These are phyloP conservation scores for Ceratobasidium sp. DNA, from an alignment of 1,284 basidiomycete species.

Conservation along the genomic window DNA sequence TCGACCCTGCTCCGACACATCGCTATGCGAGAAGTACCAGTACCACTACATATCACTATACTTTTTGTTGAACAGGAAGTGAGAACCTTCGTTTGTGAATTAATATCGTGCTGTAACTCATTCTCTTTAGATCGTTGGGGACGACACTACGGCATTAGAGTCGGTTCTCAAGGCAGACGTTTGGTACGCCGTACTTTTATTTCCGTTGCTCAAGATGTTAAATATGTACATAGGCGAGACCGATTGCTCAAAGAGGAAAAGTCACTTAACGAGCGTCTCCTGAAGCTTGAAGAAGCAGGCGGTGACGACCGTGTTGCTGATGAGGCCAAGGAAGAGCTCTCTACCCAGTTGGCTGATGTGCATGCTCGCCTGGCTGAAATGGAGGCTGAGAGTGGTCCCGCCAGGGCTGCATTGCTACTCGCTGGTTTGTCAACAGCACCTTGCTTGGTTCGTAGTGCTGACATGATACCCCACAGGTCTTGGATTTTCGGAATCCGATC, in stretches of 20 bases:
- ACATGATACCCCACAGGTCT: conserved; percentile 63
- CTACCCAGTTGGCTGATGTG: conserved; percentile 85
- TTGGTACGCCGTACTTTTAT: conserved; percentile 57
- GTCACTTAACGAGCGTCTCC: conserved; percentile 71
- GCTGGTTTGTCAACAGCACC: conserved; percentile 63
- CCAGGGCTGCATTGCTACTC: conserved; percentile 85
- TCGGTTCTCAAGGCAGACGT: conserved; percentile 97
- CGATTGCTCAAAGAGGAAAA: conserved; percentile 83
- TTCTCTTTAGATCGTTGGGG: conserved; percentile 73
- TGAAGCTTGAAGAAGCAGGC: conserved; percentile 66
- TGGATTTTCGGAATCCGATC: conserved; percentile 89
- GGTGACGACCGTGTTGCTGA: conserved; percentile 65
- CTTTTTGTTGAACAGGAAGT: conserved; percentile 99
- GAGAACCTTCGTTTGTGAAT: conserved; percentile 42
- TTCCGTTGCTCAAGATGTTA: neutral
- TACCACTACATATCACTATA: conserved; percentile 93
- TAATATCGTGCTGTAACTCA: neutral
- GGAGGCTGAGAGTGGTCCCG: conserved; percentile 96
- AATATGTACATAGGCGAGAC: conserved; percentile 58
- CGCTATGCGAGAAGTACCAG: conserved; percentile 91
- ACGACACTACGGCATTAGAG: conserved; percentile 89
- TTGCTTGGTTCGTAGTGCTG: neutral
- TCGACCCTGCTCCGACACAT: conserved; percentile 96
- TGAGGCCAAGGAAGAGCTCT: conserved; percentile 84
- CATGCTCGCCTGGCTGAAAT: conserved; percentile 92